Evolutionary conservation across 768 basidiomycete genomes (phyloP), one percentile per base, ranked within the genome.

Genomic region (Mrakia blollopis): DNA sequence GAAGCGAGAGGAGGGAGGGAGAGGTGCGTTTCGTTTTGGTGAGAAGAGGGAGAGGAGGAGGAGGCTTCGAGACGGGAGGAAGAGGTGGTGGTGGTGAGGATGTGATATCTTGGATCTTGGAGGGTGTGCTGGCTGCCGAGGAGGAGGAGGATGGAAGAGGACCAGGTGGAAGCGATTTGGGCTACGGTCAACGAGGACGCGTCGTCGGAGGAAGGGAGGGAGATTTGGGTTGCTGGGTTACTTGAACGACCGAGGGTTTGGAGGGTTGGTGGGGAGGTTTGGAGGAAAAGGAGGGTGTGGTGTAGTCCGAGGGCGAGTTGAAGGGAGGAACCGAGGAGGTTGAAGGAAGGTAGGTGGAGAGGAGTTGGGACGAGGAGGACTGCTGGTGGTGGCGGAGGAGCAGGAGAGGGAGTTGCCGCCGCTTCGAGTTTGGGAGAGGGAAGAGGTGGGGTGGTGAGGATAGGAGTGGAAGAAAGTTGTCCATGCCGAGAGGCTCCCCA

Each of bases 401-500:
- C 39, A 23, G 32, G 25, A 10, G 65, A 25, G 16, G 63, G 16
- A 18, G 63, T 21, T 28, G 61, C 30, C 13, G 28, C 6, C 39
- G 11, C 39, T 65, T 30, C 63, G 30, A 44, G 44, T 44, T 32
- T 8, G 21, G 32, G 1, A 35, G 28, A 23, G 6, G 8, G 16
- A 28, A 28, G 13, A n/a, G 61, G 32, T 30, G 21, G 16, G 14
- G 39, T 0, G 18, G 63, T 65, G 2, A n/a, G n/a, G 32, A 21
- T 32, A 37, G 7, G 39, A 35, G 63, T 32, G 8, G 39, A 10
- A 25, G 21, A 68, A n/a, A 60, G 71, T 60, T 72, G 71, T 39
- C 71, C 71, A 37, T 72, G 71, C n/a, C 71, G 2, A 4, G 71
- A 54, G 8, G 71, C 71, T 23, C 71, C 71, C 71, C 71, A 72